These are phyloP conservation scores for Candida mattraensis DNA, from an alignment of 805 yeast species.

Conservation along the genomic window DNA sequence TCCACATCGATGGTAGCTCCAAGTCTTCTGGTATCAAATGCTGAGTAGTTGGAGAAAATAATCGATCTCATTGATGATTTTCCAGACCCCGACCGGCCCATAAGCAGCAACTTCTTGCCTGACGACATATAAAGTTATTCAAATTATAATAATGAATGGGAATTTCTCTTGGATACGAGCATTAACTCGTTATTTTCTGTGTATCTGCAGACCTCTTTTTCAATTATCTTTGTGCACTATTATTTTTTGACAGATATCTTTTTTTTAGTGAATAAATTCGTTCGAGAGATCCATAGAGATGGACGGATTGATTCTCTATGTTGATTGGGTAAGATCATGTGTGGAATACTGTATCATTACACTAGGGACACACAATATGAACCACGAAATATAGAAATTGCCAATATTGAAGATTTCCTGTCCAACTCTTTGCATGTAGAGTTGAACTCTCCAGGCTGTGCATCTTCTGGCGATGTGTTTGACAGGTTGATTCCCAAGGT, in stretches of 20 bases:
- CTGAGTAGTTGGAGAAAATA: constrained; percentile 92
- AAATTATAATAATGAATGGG: background rate
- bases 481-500: constrained; percentile 44
- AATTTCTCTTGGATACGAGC: constrained; percentile 1
- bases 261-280: constrained; percentile 2
- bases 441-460: constrained; percentile 19
- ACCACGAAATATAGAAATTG: constrained; percentile 6
- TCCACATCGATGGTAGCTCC: constrained; percentile 99
- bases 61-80: constrained; percentile 97
- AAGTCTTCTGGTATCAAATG: constrained; percentile 89
- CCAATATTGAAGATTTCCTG: constrained; percentile 10
- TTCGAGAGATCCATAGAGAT: constrained; percentile 1
- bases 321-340: constrained; percentile 38
- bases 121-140: constrained; percentile 23
- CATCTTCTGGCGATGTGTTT: constrained; percentile 21
- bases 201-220: background rate
- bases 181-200: background rate
- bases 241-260: constrained; percentile 1
- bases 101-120: constrained; percentile 62
- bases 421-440: constrained; percentile 8
- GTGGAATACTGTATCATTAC: constrained; percentile 52
- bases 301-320: no score
- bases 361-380: constrained; percentile 5
- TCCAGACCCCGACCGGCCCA: constrained; percentile 97
- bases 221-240: no score